phyloP scores from a whole-genome alignment of 345 rosid species.

The Salix arbutifolia region DNA sequence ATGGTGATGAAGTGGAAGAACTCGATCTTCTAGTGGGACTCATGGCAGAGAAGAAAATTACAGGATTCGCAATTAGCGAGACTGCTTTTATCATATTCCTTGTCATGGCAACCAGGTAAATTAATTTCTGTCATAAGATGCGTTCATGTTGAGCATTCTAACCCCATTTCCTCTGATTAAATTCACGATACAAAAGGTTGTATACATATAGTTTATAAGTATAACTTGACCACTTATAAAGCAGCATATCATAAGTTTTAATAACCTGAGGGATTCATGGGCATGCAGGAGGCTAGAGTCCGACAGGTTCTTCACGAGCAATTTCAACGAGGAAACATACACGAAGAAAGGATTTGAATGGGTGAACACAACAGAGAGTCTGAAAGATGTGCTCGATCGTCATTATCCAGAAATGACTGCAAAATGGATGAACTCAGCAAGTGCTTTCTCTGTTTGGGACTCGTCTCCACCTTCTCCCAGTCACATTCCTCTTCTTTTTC shows the following conservation, averaged over 20 bases:
- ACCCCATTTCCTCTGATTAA: no score
- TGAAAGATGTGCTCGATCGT: conserved; percentile 48
- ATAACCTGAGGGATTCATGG: background rate
- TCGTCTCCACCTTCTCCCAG: conserved; percentile 30
- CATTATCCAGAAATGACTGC: conserved; percentile 46
- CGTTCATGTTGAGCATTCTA: no score
- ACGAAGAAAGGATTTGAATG: conserved; percentile 54
- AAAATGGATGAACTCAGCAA: conserved; percentile 54
- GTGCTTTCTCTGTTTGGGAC: conserved; percentile 66
- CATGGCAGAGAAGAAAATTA: conserved; percentile 62
- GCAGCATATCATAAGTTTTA: background rate
- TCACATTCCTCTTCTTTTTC: conserved; percentile 41
- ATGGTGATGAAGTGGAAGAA: conserved; percentile 47
- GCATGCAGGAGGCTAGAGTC: conserved; percentile 53
- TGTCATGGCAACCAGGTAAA: conserved; percentile 52
- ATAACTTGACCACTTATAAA: no score
- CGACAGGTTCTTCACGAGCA: conserved; percentile 53
- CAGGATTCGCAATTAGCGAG: conserved; percentile 63
- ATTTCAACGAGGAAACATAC: conserved; percentile 44
- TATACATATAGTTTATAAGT: no score
- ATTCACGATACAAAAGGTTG: no score
- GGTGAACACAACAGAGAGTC: conserved; percentile 51
- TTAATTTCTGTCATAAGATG: no score
- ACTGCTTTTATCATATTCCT: conserved; percentile 52
- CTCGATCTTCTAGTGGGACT: conserved; percentile 55